These are phyloP conservation scores for Chytriomyces confervae DNA, from an alignment of 192 early-diverging fungal species.

Conservation along the genomic window DNA sequence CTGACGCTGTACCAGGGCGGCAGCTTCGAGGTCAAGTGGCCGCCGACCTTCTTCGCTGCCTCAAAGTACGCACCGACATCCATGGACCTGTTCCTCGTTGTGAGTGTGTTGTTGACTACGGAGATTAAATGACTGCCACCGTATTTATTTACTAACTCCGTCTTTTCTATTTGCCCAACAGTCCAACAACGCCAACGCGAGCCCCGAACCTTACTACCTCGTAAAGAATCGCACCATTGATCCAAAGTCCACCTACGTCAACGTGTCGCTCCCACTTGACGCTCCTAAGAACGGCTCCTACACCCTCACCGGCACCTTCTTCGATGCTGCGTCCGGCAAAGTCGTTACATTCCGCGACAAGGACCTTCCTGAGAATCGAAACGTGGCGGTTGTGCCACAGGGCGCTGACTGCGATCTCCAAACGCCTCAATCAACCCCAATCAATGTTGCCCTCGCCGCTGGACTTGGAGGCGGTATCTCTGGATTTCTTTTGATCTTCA, in stretches of 20 bases:
- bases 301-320: neutral
- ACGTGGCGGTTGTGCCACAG: neutral
- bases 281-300: neutral
- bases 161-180: too few relatives aligned
- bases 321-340: neutral
- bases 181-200: neutral
- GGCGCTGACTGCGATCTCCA: neutral
- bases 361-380: neutral
- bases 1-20: conserved; percentile 19
- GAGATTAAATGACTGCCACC: neutral
- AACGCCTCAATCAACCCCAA: neutral
- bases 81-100: neutral
- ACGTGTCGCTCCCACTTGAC: neutral
- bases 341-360: neutral
- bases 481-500: neutral
- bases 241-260: neutral
- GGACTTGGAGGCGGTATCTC: conserved; percentile 2
- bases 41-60: neutral
- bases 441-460: conserved; percentile 23
- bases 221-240: neutral
- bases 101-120: neutral
- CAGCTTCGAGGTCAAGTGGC: conserved; percentile 1
- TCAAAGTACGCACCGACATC: neutral
- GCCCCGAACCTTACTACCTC: neutral
- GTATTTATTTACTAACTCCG: neutral